phyloP scores from a whole-genome alignment of 768 basidiomycete species.

The Sarcodon aspratus region DNA sequence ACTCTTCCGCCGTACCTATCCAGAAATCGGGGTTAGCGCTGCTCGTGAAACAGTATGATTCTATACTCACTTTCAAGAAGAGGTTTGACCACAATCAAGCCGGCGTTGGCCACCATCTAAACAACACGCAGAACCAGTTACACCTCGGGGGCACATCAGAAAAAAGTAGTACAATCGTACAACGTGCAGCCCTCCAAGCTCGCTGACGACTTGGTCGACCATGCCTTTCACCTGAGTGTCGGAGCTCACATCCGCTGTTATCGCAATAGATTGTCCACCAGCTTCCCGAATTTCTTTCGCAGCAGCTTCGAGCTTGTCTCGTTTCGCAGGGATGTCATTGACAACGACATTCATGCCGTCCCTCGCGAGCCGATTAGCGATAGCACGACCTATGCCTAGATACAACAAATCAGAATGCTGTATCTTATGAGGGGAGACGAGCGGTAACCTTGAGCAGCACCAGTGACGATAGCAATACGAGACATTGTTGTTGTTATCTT shows the following conservation, averaged over 20 bases:
- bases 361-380: constrained; percentile 9
- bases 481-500: no score
- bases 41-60: not conserved
- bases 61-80: not conserved
- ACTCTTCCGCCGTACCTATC: no score
- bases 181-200: constrained; percentile 8
- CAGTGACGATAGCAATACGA: constrained; percentile 9
- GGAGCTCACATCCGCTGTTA: constrained; percentile 11
- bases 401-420: no score
- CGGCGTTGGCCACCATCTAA: constrained; percentile 6
- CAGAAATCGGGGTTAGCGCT: no score
- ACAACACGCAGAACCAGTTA: not conserved
- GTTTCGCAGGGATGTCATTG: constrained; percentile 4
- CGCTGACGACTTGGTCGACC: constrained; percentile 8
- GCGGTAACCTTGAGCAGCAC: constrained; percentile 2
- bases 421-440: no score
- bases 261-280: constrained; percentile 8
- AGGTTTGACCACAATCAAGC: not conserved
- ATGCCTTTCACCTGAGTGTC: constrained; percentile 14
- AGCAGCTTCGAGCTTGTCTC: not conserved
- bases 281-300: constrained; percentile 12
- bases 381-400: constrained; percentile 7
- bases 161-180: not conserved
- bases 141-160: not conserved
- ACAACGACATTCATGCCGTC: constrained; percentile 9